Evolutionary conservation across 1,284 basidiomycete genomes (phyloP), one percentile per base, ranked within the genome.

Genomic region (Cutaneotrichosporon sp.): DNA sequence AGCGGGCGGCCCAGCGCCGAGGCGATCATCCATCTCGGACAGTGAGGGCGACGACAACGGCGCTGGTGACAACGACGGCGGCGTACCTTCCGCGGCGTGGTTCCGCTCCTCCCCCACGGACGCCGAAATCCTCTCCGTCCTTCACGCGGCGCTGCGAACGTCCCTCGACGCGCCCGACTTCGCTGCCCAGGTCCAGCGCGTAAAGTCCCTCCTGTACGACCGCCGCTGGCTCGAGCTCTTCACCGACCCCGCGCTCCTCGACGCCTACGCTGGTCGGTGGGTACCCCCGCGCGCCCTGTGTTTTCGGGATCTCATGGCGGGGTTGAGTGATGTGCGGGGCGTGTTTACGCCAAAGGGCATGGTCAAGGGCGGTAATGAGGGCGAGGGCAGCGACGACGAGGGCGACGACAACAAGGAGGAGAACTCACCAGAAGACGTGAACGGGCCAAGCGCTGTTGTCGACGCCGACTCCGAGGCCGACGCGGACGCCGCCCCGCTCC

Each of bases 211-310:
- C 37, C 50, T 76, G 50, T 74, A 66, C 43, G 71, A 74, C 17
- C 63, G 68, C 52, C 61, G 69, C 49, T 76, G 73, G 68, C 61
- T 76, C 45, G 67, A 73, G 46, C 68, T 74, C 9, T 76, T 76
- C 55, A 59, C 57, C 30, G 52, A 67, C 38, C 52, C 63, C 46
- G 45, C 39, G 30, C 56, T 73, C 46, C 52, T 76, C 35, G 69
- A 72, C 38, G 68, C 68, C 5, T 77, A 77, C 60, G 69, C 72
- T 4, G 74, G 73, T 12, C 62, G 76, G 54, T 77, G 76, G 76
- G 76, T 77, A 2, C 75, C 76, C 17, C 68, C 69, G 46, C 59
- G 76, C 44, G 73, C 69, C 21, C 57, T 75, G 45, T 72, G 70
- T 20, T 77, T 75, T 50, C 46, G 75, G 21, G 69, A 73, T 41